Evolutionary conservation across 2,329 filamentous ascomycete species (phyloP).

Genomic region (Clonostachys rhizophaga): DNA sequence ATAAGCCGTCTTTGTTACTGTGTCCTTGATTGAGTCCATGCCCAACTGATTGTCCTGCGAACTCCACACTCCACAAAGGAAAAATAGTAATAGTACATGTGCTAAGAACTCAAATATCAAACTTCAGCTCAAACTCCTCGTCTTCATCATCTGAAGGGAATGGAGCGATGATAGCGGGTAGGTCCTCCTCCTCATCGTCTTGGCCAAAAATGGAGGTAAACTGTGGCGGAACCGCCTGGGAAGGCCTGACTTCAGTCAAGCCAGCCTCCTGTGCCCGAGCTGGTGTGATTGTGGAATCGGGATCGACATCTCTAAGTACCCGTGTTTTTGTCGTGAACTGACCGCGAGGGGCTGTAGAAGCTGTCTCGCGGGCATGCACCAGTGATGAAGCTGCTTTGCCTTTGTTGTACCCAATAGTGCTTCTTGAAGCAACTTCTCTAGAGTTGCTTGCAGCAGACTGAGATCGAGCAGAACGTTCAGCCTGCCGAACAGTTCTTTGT

Average conservation of each 20-base stretch:
- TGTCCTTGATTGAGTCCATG: too few species aligned
- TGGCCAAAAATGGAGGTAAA: constrained; percentile 58
- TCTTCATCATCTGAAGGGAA: constrained; percentile 38
- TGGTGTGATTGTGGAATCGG: constrained; percentile 41
- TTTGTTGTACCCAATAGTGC: constrained; percentile 80
- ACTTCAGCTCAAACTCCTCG: constrained; percentile 50
- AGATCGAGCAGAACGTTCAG: constrained; percentile 32
- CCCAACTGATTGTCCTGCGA: too few species aligned
- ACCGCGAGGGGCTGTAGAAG: constrained; percentile 6
- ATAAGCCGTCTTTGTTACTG: too few species aligned
- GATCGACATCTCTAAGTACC: constrained; percentile 1
- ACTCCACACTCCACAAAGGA: too few species aligned
- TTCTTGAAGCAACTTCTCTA: constrained; percentile 67
- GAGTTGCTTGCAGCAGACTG: constrained; percentile 52
- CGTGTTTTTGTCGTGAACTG: constrained; percentile 8
- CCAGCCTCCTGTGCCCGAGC: constrained; percentile 21
- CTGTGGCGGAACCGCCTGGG: constrained; percentile 32
- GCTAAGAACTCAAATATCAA: constrained; percentile 21
- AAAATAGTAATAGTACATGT: not conserved
- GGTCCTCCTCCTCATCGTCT: constrained; percentile 29
- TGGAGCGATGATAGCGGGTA: constrained; percentile 14
- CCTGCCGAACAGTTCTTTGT: constrained; percentile 26
- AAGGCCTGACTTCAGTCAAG: constrained; percentile 7
- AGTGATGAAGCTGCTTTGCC: constrained; percentile 56
- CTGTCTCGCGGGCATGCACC: constrained; percentile 21